Evolutionary conservation across 345 rosid genomes (phyloP).

Genomic region (Durio zibethinus): DNA sequence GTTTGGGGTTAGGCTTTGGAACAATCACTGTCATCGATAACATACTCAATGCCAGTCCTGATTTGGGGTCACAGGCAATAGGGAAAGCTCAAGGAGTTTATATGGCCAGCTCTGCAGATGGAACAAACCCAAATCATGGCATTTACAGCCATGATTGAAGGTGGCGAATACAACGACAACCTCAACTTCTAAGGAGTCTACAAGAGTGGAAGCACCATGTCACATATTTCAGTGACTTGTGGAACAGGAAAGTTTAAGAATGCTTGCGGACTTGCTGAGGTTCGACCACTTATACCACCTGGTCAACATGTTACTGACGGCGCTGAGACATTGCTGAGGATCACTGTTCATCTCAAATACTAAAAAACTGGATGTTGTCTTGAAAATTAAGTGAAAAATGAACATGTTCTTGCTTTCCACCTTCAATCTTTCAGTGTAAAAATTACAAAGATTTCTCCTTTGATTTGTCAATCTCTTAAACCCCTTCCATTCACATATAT

Average conservation of each 20-base stretch:
- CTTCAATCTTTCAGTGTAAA: conserved; percentile 1
- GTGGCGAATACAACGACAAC: conserved; percentile 84
- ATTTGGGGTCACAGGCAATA: conserved; percentile 65
- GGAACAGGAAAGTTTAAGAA: conserved; percentile 45
- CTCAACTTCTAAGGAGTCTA: conserved; percentile 85
- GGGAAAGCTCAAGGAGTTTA: conserved; percentile 95
- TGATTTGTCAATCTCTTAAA: background rate
- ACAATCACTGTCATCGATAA: conserved; percentile 65
- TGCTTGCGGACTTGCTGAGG: conserved; percentile 62
- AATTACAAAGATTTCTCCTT: background rate
- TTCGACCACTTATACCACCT: conserved; percentile 62
- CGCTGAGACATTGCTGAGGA: conserved; percentile 64
- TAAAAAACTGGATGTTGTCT: background rate
- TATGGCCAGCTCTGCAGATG: conserved; percentile 80
- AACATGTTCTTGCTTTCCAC: background rate
- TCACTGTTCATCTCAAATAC: conserved; percentile 62
- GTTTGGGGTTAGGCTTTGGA: conserved; percentile 60
- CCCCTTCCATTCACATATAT: no score
- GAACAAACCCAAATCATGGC: conserved; percentile 93
- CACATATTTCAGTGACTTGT: conserved; percentile 77
- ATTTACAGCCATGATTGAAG: conserved; percentile 88
- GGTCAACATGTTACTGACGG: conserved; percentile 72
- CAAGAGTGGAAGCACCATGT: conserved; percentile 64
- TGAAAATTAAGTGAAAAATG: background rate
- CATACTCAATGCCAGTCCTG: conserved; percentile 69